Conservation (phyloP, 2,329 filamentous ascomycete species). For the Cercospora zeae-maydis region DNA sequence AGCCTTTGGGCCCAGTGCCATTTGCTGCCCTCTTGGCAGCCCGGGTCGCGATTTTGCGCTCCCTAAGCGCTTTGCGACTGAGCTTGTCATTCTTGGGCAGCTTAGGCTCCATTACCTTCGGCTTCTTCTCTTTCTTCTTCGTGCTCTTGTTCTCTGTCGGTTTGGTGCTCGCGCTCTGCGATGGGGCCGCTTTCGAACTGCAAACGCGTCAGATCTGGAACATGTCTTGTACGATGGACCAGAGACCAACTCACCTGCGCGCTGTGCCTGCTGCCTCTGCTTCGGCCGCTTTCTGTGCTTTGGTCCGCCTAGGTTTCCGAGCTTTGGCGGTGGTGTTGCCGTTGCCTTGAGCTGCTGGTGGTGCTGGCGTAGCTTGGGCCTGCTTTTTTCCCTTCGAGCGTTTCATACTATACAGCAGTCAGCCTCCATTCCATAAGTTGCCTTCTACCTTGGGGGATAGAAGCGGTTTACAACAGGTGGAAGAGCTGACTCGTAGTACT, state of each 20-base stretch:
- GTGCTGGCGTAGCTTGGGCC: background rate
- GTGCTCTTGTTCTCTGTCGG: background rate
- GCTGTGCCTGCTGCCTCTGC: background rate
- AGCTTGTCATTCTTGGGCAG: background rate
- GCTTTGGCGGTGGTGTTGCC: background rate
- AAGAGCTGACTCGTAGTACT: slow-evolving; percentile 8
- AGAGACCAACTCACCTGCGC: slow-evolving; percentile 9
- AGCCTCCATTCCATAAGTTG: slow-evolving; percentile 6
- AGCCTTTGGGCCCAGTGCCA: background rate
- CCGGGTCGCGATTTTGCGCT: background rate
- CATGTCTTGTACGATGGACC: background rate
- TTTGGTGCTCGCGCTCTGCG: background rate
- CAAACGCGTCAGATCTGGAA: background rate
- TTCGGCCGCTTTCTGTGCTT: slow-evolving; percentile 6
- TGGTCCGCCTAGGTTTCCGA: slow-evolving; percentile 7
- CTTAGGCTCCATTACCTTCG: slow-evolving; percentile 1
- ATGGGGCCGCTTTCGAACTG: background rate
- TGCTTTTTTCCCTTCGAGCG: background rate
- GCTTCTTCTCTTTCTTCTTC: slow-evolving; percentile 8
- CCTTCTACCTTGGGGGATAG: background rate
- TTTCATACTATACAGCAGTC: slow-evolving; percentile 10
- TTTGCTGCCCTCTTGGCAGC: background rate
- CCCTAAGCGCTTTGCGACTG: background rate
- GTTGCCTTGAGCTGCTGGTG: background rate
- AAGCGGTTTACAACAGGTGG: slow-evolving; percentile 13